Evolutionary conservation across 805 yeast species (phyloP).

Genomic region (Schwanniomyces polymorphus): DNA sequence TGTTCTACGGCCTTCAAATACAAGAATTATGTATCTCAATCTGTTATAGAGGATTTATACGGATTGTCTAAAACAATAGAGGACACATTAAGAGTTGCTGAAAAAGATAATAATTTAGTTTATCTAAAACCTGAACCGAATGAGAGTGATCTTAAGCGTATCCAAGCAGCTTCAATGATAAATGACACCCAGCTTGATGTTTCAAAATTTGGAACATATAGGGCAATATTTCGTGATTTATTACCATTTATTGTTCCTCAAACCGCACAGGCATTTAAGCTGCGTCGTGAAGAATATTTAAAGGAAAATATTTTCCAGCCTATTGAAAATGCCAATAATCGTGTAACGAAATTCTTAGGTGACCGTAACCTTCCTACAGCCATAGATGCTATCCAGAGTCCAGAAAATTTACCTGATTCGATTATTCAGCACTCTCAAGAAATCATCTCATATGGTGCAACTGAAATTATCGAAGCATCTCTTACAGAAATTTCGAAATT

Average conservation of each 20-base stretch:
- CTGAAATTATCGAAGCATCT: conserved; percentile 37
- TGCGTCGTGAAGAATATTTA: conserved; percentile 59
- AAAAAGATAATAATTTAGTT: conserved; percentile 79
- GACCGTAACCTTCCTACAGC: conserved; percentile 60
- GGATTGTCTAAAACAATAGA: conserved; percentile 49
- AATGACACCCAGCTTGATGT: conserved; percentile 14
- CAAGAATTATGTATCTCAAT: conserved; percentile 40
- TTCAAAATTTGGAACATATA: conserved; percentile 17
- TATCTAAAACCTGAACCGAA: conserved; percentile 67
- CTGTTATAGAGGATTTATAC: conserved; percentile 51
- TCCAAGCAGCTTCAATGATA: conserved; percentile 50
- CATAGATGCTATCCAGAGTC: conserved; percentile 58
- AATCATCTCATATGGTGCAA: conserved; percentile 55
- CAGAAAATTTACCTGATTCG: conserved; percentile 58
- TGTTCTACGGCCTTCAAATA: conserved; percentile 38
- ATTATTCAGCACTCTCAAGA: conserved; percentile 57
- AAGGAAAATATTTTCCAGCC: conserved; percentile 47
- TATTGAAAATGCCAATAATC: conserved; percentile 43
- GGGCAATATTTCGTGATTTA: conserved; percentile 52
- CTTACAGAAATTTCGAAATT: conserved; percentile 47
- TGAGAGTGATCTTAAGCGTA: conserved; percentile 34
- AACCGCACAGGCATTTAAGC: conserved; percentile 65
- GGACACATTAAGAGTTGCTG: conserved; percentile 52
- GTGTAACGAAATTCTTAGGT: conserved; percentile 44
- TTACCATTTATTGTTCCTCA: conserved; percentile 69